These are phyloP conservation scores for Alternaria gaisen DNA, from an alignment of 2,329 filamentous ascomycete genomes.

Conservation along the genomic window DNA sequence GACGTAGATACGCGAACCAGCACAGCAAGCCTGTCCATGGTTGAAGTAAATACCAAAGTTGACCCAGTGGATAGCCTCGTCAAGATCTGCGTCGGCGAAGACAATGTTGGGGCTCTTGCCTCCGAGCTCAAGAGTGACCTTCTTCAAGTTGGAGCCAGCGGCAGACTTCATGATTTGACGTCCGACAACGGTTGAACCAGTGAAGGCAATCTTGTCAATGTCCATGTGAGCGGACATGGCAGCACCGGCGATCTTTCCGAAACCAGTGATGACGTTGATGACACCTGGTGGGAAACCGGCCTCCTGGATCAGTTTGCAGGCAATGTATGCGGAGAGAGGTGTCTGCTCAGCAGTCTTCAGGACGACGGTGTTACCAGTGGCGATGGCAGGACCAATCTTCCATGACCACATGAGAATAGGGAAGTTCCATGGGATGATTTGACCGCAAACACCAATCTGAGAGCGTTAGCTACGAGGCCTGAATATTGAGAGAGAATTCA, in stretches of 20 bases:
- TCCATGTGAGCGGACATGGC: constrained; percentile 80
- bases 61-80: constrained; percentile 80
- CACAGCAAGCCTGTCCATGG: constrained; percentile 72
- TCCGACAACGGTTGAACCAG: constrained; percentile 77
- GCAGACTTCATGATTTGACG: constrained; percentile 83
- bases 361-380: constrained; percentile 75
- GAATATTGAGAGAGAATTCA: constrained; percentile 2
- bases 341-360: constrained; percentile 82
- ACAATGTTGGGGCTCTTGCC: constrained; percentile 85
- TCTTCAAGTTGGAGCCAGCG: constrained; percentile 80
- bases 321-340: constrained; percentile 73
- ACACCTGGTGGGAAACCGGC: constrained; percentile 82
- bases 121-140: constrained; percentile 81
- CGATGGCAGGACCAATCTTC: constrained; percentile 81
- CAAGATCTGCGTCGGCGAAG: constrained; percentile 79
- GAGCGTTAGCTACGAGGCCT: constrained; percentile 25
- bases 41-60: constrained; percentile 70
- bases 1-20: constrained; percentile 84
- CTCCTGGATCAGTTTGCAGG: constrained; percentile 73
- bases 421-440: constrained; percentile 93
- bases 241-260: constrained; percentile 80
- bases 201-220: constrained; percentile 85
- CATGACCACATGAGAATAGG: constrained; percentile 81
- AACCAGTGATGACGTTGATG: constrained; percentile 78
- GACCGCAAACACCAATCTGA: constrained; percentile 78